A percentile compares a stretch with the other conserved stretches of the same genome.
phyloP scores from a whole-genome alignment of 495 filamentous ascomycete genomes.

The Podospora pseudocomata region DNA sequence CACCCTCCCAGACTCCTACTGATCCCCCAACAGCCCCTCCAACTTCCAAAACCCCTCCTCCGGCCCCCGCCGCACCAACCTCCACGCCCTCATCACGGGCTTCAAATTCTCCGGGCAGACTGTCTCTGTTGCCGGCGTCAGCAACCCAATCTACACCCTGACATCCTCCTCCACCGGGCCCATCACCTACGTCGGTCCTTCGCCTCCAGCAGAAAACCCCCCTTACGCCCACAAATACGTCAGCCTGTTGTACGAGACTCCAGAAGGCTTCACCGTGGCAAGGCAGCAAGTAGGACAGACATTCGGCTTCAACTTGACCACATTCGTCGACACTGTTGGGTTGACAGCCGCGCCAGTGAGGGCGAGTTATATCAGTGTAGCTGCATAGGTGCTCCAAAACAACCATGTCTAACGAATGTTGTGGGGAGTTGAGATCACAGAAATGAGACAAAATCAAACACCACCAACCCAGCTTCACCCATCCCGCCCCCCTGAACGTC shows the following conservation, averaged over 20 bases:
- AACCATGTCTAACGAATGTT: too few relatives aligned
- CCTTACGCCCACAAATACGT: constrained; percentile 47
- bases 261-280: constrained; percentile 30
- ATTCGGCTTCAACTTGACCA: constrained; percentile 40
- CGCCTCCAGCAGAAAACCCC: constrained; percentile 43
- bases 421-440: too few relatives aligned
- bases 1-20: neutral
- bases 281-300: constrained; percentile 32
- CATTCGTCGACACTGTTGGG: constrained; percentile 38
- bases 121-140: constrained; percentile 18
- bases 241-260: constrained; percentile 38
- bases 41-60: constrained; percentile 38
- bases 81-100: constrained; percentile 47
- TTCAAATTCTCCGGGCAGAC: constrained; percentile 34
- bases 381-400: neutral
- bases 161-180: constrained; percentile 38
- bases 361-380: constrained; percentile 38
- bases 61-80: constrained; percentile 36
- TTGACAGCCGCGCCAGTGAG: constrained; percentile 34
- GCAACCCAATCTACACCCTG: constrained; percentile 36
- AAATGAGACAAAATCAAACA: too few relatives aligned
- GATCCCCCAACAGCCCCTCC: constrained; percentile 28
- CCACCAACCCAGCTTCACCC: too few relatives aligned
- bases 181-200: constrained; percentile 40
- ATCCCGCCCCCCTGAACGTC: neutral